These are phyloP conservation scores for Colletotrichum sp. DNA, from an alignment of 2,329 filamentous ascomycete species.

Conservation along the genomic window DNA sequence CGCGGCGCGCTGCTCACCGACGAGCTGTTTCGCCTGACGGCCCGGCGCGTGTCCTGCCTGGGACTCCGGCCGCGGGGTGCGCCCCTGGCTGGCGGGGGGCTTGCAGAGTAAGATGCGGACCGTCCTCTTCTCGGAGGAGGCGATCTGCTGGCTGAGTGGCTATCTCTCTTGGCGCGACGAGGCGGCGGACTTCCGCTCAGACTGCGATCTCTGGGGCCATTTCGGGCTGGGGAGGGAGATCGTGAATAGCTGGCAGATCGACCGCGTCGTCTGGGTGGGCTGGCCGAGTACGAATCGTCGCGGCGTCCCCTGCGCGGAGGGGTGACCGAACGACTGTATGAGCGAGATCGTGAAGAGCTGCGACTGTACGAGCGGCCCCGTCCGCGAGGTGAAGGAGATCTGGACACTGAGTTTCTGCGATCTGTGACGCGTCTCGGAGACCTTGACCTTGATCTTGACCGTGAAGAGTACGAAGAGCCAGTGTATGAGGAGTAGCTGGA, in stretches of 20 bases:
- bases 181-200: conserved; percentile 6
- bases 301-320: conserved; percentile 17
- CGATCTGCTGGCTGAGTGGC: conserved; percentile 35
- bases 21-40: conserved; percentile 36
- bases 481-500: conserved; percentile 82
- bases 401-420: conserved; percentile 40
- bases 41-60: conserved; percentile 18
- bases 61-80: conserved; percentile 10
- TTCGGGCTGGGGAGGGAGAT: conserved; percentile 35
- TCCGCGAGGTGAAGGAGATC: conserved; percentile 30
- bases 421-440: conserved; percentile 39
- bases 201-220: conserved; percentile 14
- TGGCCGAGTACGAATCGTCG: conserved; percentile 31
- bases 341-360: conserved; percentile 43
- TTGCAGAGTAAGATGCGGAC: conserved; percentile 27
- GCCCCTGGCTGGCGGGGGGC: conserved; percentile 4
- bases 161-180: conserved; percentile 31
- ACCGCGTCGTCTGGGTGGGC: conserved; percentile 30
- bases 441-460: conserved; percentile 52
- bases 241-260: conserved; percentile 28
- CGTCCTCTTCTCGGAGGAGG: conserved; percentile 26
- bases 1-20: conserved; percentile 34
- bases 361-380: conserved; percentile 33
- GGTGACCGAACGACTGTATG: conserved; percentile 25
- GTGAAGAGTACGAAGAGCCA: conserved; percentile 63